A percentile compares a stretch with the other conserved stretches of the same genome.
Conservation (phyloP, 2,329 filamentous ascomycete genomes). For the Clathrospora elynae region DNA sequence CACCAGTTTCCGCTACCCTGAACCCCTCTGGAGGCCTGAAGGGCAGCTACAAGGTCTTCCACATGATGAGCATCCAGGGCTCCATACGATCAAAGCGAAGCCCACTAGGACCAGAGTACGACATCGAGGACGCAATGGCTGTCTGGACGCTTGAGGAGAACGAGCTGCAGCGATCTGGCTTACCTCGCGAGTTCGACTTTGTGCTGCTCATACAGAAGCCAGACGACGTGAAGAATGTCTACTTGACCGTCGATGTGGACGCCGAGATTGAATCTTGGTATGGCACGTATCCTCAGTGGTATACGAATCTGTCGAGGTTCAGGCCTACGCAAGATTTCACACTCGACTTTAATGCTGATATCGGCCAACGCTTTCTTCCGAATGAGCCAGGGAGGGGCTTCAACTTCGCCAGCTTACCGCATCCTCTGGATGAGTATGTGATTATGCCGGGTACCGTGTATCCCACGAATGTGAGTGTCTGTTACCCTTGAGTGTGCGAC, state of each 20-base stretch:
- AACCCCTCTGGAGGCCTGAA: slow-evolving; percentile 51
- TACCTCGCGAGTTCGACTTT: slow-evolving; percentile 59
- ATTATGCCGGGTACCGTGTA: slow-evolving; percentile 53
- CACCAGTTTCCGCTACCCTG: slow-evolving; percentile 51
- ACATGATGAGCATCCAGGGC: slow-evolving; percentile 58
- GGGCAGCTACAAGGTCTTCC: slow-evolving; percentile 52
- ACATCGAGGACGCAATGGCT: slow-evolving; percentile 53
- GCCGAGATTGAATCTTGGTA: slow-evolving; percentile 51
- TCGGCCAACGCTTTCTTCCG: slow-evolving; percentile 54
- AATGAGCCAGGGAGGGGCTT: slow-evolving; percentile 46
- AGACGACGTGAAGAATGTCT: slow-evolving; percentile 46
- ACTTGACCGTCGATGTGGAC: slow-evolving; percentile 51
- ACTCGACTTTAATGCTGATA: slow-evolving; percentile 50
- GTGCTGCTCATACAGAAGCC: slow-evolving; percentile 57
- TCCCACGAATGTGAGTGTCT: slow-evolving; percentile 31
- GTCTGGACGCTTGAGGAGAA: slow-evolving; percentile 60
- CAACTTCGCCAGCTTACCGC: slow-evolving; percentile 53
- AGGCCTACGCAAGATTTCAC: slow-evolving; percentile 45
- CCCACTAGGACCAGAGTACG: slow-evolving; percentile 42
- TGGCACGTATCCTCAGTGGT: slow-evolving; percentile 51
- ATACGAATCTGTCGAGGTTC: slow-evolving; percentile 47
- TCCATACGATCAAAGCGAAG: slow-evolving; percentile 52
- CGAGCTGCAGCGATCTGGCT: slow-evolving; percentile 53
- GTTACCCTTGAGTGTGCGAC: not conserved
- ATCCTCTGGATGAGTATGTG: slow-evolving; percentile 53